These are phyloP conservation scores for Paecilomyces dactylethromorphus DNA, from an alignment of 2,329 filamentous ascomycete species.

Conservation along the genomic window DNA sequence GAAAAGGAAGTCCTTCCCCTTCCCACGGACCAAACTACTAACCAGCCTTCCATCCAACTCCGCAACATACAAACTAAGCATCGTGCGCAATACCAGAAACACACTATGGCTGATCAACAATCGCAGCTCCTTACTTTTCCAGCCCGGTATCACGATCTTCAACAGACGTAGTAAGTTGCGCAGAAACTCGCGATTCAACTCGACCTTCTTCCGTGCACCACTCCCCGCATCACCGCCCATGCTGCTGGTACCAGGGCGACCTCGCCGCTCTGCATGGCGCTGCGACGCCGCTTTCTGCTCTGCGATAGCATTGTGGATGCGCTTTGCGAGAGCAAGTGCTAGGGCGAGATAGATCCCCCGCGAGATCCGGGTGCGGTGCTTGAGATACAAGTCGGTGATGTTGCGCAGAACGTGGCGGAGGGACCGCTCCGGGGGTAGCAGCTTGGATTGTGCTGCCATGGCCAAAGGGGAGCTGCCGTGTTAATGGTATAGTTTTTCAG, in stretches of 20 bases:
- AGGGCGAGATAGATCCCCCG: slow-evolving; percentile 77
- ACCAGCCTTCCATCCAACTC: slow-evolving; percentile 92
- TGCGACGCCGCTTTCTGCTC: slow-evolving; percentile 83
- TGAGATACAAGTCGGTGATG: slow-evolving; percentile 66
- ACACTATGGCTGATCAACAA: slow-evolving; percentile 86
- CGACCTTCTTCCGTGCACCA: slow-evolving; percentile 66
- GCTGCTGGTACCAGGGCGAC: slow-evolving; percentile 43
- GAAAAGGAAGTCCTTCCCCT: slow-evolving; percentile 80
- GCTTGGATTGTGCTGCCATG: slow-evolving; percentile 73
- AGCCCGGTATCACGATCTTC: slow-evolving; percentile 83
- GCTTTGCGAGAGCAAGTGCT: slow-evolving; percentile 72
- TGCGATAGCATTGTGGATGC: slow-evolving; percentile 82
- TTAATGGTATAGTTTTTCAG: background rate
- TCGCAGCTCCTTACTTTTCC: slow-evolving; percentile 79
- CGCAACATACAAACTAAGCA: slow-evolving; percentile 92
- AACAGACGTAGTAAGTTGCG: slow-evolving; percentile 70
- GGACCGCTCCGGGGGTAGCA: slow-evolving; percentile 57
- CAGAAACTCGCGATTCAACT: slow-evolving; percentile 83
- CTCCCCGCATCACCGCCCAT: slow-evolving; percentile 24
- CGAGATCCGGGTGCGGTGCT: slow-evolving; percentile 74
- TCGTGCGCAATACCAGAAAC: slow-evolving; percentile 80
- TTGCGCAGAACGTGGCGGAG: slow-evolving; percentile 59
- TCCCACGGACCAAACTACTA: slow-evolving; percentile 84
- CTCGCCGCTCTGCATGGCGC: slow-evolving; percentile 56
- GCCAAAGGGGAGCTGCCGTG: slow-evolving; percentile 9